Base-by-base conservation (phyloP, 495 filamentous ascomycete genomes). In the Aspergillus panamensis region DNA sequence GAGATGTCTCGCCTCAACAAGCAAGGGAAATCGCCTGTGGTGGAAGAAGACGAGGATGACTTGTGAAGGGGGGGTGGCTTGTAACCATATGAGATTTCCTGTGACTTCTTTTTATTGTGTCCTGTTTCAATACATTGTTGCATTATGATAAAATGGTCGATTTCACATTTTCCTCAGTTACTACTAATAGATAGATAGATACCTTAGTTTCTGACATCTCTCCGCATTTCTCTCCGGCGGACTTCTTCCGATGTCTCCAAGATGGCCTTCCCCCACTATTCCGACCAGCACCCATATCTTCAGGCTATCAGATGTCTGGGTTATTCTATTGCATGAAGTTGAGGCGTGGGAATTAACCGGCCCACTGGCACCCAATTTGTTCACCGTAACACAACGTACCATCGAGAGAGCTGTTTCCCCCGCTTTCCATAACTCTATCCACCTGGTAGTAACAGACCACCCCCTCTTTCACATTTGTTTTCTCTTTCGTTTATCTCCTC, bases 1-100 rank as follows among this genome's bases (percentile, higher is more conserved):
- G 77, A 80, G 66, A 78, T 80, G 77, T 74, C 73, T 16, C 66
- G 72, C 40, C 61, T 77, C 64, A 61, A 66, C 53, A 74, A 72
- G 59, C 61, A 68, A 52, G 64, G 66, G 43, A 65, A 66, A 29
- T 37, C 60, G 32, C 60, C 59, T 25, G 25, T 25, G 37, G 66
- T 63, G 43, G 61, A 73, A 19, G 74, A 74, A 45, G 63, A 70
- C 31, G 48, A 47, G 60, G 73, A 77, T 64, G 76, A 77, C 56
- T 53, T 77, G 62, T 77, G 68, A 75, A 33, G 42, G 2, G 21
- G 29, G 42, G 14, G 31, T 51, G 53, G 47, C 43, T 51, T 63
- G 64, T 66, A 60, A 59, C 44, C 47, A 40, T 65, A 66, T 58
- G 47, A 49, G 50, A 19, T 43, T 61, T 55, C 66, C 19, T 43